A percentile compares a stretch with the other conserved stretches of the same genome.
These are phyloP conservation scores for Moesziomyces globuligerus DNA, from an alignment of 1,284 basidiomycete genomes.

Conservation along the genomic window DNA sequence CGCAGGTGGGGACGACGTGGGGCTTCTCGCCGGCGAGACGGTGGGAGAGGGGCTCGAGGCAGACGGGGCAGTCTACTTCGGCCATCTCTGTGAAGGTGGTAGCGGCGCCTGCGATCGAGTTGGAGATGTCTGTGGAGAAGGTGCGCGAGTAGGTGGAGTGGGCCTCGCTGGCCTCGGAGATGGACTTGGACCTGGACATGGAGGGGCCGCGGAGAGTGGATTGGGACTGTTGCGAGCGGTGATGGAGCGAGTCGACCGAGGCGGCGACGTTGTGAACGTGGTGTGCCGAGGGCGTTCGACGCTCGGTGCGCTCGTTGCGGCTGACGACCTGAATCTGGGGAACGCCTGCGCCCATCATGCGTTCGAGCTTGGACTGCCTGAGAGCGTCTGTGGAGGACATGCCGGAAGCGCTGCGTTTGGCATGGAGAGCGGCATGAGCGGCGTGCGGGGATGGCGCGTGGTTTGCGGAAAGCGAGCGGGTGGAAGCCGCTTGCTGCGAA, in stretches of 20 bases:
- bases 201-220: conserved; percentile 7
- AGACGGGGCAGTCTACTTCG: conserved; percentile 88
- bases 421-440: conserved; percentile 1
- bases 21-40: conserved; percentile 89
- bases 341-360: conserved; percentile 54
- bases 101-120: conserved; percentile 19
- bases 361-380: conserved; percentile 50
- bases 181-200: conserved; percentile 14
- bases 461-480: conserved; percentile 32
- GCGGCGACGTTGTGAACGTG: conserved; percentile 5
- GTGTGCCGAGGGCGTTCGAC: conserved; percentile 13
- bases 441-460: conserved; percentile 3
- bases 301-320: conserved; percentile 30
- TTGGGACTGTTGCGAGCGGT: conserved; percentile 7
- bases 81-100: conserved; percentile 75
- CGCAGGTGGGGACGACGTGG: conserved; percentile 93
- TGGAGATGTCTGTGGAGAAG: conserved; percentile 31
- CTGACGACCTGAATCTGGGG: conserved; percentile 40
- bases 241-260: conserved; percentile 15
- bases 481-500: conserved; percentile 15
- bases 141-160: conserved; percentile 24
- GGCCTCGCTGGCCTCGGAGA: conserved; percentile 30
- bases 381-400: conserved; percentile 14
- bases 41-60: conserved; percentile 87
- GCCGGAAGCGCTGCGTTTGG: conserved; percentile 33